Evolutionary conservation across 352 stramenopile species (phyloP).

Genomic region (Phytophthora pseudosyringae): DNA sequence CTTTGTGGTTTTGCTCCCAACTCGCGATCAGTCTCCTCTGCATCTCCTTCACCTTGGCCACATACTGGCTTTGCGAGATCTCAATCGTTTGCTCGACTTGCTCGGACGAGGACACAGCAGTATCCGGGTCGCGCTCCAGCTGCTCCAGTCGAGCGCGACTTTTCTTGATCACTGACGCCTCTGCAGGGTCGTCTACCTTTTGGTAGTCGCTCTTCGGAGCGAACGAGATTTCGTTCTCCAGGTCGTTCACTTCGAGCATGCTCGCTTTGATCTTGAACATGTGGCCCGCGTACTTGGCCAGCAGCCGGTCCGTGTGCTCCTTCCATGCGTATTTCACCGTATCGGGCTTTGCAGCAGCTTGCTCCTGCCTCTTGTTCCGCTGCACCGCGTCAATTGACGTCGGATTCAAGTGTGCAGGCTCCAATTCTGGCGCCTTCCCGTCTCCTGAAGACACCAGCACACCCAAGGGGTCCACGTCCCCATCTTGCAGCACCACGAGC

Average conservation of each 20-base stretch:
- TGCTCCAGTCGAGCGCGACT: slow-evolving; percentile 73
- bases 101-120: neutral
- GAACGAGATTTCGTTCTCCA: slow-evolving; percentile 64
- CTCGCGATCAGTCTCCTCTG: slow-evolving; percentile 63
- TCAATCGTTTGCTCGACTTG: slow-evolving; percentile 62
- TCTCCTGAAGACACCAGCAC: slow-evolving; percentile 38
- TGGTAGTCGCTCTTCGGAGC: slow-evolving; percentile 49
- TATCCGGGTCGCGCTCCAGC: slow-evolving; percentile 45
- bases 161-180: slow-evolving; percentile 62
- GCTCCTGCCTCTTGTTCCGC: neutral
- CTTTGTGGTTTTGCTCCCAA: slow-evolving; percentile 90
- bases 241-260: slow-evolving; percentile 78
- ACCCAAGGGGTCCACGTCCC: slow-evolving; percentile 74
- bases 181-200: slow-evolving; percentile 37
- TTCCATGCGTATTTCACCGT: slow-evolving; percentile 75
- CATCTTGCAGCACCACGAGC: slow-evolving; percentile 68
- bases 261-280: slow-evolving; percentile 84
- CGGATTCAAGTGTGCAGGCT: slow-evolving; percentile 6
- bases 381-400: slow-evolving; percentile 10
- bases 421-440: neutral
- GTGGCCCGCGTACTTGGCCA: slow-evolving; percentile 68
- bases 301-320: slow-evolving; percentile 65
- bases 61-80: slow-evolving; percentile 87
- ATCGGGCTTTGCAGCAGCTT: neutral
- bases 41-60: slow-evolving; percentile 81